These are phyloP conservation scores for Trichoderma sp. DNA, from an alignment of 2,329 filamentous ascomycete genomes.

Conservation along the genomic window DNA sequence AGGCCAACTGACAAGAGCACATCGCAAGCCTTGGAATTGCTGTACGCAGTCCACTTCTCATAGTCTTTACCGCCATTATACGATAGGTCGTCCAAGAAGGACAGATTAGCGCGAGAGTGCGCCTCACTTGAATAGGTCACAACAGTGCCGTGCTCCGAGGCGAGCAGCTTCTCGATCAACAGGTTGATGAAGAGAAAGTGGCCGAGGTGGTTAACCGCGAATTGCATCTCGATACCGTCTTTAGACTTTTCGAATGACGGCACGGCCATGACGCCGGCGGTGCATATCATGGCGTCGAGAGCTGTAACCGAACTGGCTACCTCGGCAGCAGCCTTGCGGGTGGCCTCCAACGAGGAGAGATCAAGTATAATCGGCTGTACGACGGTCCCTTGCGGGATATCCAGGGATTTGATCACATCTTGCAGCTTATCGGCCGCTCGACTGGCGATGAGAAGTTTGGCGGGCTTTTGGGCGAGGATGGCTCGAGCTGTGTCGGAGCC, in stretches of 20 bases:
- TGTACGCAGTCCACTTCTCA: conserved; percentile 27
- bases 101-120: conserved; percentile 20
- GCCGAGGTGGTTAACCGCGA: conserved; percentile 38
- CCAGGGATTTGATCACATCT: conserved; percentile 25
- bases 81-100: background rate
- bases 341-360: conserved; percentile 35
- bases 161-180: conserved; percentile 31
- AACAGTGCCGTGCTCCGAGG: conserved; percentile 31
- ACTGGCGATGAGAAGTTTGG: background rate
- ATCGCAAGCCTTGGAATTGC: conserved; percentile 10
- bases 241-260: conserved; percentile 32
- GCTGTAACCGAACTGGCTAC: conserved; percentile 24
- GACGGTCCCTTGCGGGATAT: conserved; percentile 31
- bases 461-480: conserved; percentile 39
- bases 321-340: conserved; percentile 36
- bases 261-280: conserved; percentile 41
- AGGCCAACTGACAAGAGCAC: conserved; percentile 25
- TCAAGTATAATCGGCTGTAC: conserved; percentile 35
- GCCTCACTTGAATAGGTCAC: conserved; percentile 40
- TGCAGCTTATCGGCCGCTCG: conserved; percentile 25
- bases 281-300: conserved; percentile 42
- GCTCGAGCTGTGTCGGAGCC: conserved; percentile 36
- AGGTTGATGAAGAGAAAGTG: conserved; percentile 41
- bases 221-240: conserved; percentile 38
- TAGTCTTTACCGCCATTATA: conserved; percentile 30